Percentiles rank a stretch among this genome's conserved stretches.
These are phyloP conservation scores for Discostella stelligeroides DNA, from an alignment of 108 stramenopile species.

Conservation along the genomic window DNA sequence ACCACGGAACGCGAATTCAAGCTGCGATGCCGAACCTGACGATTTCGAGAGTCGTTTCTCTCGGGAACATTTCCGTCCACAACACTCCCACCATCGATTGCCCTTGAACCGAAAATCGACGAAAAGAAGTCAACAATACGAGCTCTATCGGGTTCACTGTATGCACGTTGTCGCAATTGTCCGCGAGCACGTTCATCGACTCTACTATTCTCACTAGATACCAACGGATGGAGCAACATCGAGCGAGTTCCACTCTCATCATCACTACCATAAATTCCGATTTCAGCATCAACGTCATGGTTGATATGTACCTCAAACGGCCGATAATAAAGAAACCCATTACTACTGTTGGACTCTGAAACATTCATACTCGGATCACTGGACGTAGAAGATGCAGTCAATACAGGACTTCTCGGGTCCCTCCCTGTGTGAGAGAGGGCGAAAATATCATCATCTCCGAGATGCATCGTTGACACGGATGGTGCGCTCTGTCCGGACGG, in stretches of 20 bases:
- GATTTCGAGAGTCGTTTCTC: neutral
- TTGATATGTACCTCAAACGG: constrained; percentile 24
- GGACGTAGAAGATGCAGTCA: constrained; percentile 29
- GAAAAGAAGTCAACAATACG: constrained; percentile 32
- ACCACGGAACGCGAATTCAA: neutral
- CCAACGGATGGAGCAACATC: constrained; percentile 14
- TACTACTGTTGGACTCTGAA: constrained; percentile 19
- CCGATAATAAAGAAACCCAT: constrained; percentile 42
- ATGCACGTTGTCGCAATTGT: constrained; percentile 30
- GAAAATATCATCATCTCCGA: constrained; percentile 44
- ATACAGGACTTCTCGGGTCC: constrained; percentile 7
- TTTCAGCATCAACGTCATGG: constrained; percentile 17
- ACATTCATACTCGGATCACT: constrained; percentile 21
- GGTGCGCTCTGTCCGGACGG: constrained; percentile 19
- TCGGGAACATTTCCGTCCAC: neutral
- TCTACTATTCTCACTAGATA: constrained; percentile 5
- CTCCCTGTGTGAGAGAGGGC: constrained; percentile 33
- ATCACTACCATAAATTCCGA: constrained; percentile 31
- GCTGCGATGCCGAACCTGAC: neutral
- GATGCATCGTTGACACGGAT: constrained; percentile 23
- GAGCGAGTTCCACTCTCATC: constrained; percentile 36
- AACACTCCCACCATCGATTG: constrained; percentile 22
- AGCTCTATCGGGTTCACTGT: constrained; percentile 48
- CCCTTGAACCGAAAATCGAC: constrained; percentile 25
- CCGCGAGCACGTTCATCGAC: neutral